phyloP scores from a whole-genome alignment of 805 yeast species.

The Candida nonsorbophila region DNA sequence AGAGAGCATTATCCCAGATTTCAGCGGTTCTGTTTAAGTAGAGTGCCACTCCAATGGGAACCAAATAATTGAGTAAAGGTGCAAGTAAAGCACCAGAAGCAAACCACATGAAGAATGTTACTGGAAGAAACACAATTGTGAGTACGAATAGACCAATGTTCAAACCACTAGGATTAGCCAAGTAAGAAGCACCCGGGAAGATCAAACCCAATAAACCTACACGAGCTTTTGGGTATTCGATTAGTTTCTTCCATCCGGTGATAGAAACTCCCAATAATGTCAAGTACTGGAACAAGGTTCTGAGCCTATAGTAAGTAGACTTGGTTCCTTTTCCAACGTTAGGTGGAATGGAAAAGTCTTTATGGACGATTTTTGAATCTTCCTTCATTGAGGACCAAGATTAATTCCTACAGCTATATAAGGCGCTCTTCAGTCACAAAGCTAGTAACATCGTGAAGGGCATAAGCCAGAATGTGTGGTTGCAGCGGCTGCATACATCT shows the following conservation, averaged over 20 bases:
- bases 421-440: not conserved
- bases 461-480: too few species aligned
- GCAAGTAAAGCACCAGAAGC: slow-evolving; percentile 6
- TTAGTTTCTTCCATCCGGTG: slow-evolving; percentile 2
- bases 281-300: slow-evolving; percentile 3
- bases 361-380: not conserved
- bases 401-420: not conserved
- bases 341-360: slow-evolving; percentile 2
- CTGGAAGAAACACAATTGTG: slow-evolving; percentile 3
- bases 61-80: slow-evolving; percentile 4
- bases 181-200: slow-evolving; percentile 5
- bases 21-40: slow-evolving; percentile 1
- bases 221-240: slow-evolving; percentile 2
- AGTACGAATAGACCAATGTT: slow-evolving; percentile 2
- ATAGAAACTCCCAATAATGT: slow-evolving; percentile 2
- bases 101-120: slow-evolving; percentile 6
- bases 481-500: too few species aligned
- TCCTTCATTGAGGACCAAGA: not conserved
- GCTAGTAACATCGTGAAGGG: too few species aligned
- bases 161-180: slow-evolving; percentile 3
- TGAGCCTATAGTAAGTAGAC: slow-evolving; percentile 3
- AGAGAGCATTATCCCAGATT: slow-evolving; percentile 4
- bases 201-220: slow-evolving; percentile 4
- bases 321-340: slow-evolving; percentile 3
- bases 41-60: slow-evolving; percentile 4